Evolutionary conservation across 441 rosid genomes (phyloP), one percentile per base, ranked within the genome.

Genomic region (Isatis lusitanica): DNA sequence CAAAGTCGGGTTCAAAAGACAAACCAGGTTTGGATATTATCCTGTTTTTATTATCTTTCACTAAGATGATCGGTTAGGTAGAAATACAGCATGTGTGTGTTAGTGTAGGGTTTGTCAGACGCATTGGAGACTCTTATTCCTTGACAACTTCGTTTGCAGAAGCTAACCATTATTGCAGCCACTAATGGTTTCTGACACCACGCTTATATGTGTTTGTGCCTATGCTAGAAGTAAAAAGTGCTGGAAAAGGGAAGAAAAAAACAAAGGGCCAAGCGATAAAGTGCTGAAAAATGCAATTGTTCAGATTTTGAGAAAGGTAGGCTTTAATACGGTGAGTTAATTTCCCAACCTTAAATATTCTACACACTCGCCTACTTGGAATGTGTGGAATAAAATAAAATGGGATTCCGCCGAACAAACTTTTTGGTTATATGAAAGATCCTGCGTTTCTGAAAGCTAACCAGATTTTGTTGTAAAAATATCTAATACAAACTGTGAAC

Each of bases 301-400:
- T 77, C 88, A 91, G 74, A 91, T 87, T 79, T 90, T 95, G 9
- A 89, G 86, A 76, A 86, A 84, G 74, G 98, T 95, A 76, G 99
- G 92, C 83, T 95, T 95, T 80, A 91, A 86, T 73, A 95, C 95
- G 74, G 99, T 94, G 77, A 79, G 90, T 57, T 33, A 80, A 76
- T 55, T 68, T 40, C 15, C 58, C 55, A 46, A 64, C 9, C 61
- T 61, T 70, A 30, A 17, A 38, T 48, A 46, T 44, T 12, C 3
- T n/a, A 38, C 11, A 18, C 35, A 28, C 21, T 13, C 15, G 3
- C 26, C 46, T 73, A 63, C 64, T 30, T n/a, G 64, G 43, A 5
- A 9, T 51, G 13, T 68, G 35, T 28, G 43, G 59, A 46, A 36
- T 26, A 24, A 24, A 42, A 13, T 17, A 63, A 26, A 46, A 5